A percentile compares a stretch with the other conserved stretches of the same genome.
These are phyloP conservation scores for Cladosporium sp. DNA, from an alignment of 2,329 filamentous ascomycete species.

Conservation along the genomic window DNA sequence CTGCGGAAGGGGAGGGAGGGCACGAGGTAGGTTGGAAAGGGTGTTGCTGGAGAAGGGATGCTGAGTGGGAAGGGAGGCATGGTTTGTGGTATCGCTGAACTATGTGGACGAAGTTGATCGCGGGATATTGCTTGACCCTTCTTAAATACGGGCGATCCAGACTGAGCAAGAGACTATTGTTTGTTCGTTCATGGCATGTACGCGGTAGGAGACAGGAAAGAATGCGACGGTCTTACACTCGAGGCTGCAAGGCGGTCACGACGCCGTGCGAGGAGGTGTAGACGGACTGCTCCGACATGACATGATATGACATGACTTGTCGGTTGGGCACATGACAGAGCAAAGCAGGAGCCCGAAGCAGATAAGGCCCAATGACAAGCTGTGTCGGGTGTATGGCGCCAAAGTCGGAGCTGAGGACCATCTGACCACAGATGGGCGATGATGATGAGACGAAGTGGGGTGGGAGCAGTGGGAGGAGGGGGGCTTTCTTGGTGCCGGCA, in stretches of 20 bases:
- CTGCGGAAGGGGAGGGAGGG: conserved; percentile 47
- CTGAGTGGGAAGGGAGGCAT: conserved; percentile 22
- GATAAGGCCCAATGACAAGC: neutral
- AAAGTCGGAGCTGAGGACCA: neutral
- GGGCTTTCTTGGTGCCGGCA: neutral
- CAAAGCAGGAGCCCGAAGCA: neutral
- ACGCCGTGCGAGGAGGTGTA: neutral
- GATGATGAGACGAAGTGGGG: neutral
- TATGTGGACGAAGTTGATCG: neutral
- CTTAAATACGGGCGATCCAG: neutral
- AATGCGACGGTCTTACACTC: neutral
- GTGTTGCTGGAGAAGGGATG: conserved; percentile 30
- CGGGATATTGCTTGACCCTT: neutral
- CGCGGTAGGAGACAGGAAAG: neutral
- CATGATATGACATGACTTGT: neutral
- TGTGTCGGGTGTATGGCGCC: neutral
- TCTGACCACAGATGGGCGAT: neutral
- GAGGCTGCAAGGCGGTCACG: neutral
- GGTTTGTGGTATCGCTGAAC: neutral
- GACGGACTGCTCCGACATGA: neutral
- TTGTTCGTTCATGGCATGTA: neutral
- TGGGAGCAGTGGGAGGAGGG: neutral
- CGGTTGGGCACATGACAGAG: conserved; percentile 9
- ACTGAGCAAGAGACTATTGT: conserved; percentile 6
- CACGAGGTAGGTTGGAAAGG: conserved; percentile 51